Evolutionary conservation across 2,329 filamentous ascomycete genomes (phyloP), one percentile per base, ranked within the genome.

Genomic region (Colletotrichum liaoningense): DNA sequence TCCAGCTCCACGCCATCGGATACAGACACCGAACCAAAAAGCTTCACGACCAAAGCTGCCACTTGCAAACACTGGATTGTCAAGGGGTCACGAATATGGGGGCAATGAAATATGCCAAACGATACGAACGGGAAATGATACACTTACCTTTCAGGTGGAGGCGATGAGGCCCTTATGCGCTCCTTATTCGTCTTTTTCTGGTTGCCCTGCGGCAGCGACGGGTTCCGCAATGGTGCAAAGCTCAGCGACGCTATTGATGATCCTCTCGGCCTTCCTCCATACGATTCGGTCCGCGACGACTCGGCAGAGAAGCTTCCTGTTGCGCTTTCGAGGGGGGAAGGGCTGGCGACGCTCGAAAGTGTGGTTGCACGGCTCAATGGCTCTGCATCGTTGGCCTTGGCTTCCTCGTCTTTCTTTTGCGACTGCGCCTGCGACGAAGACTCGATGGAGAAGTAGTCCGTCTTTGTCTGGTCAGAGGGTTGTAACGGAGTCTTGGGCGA

Each of bases 121-220:
- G 42, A 16, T 58, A n/a, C 54, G 69, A 71, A 65, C 70, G 52
- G 58, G 55, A 67, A 42, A 28, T 12, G 30, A 26, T 65, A 55
- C 14, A 75, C 85, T 83, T 82, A 90, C 88, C 86, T 87, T 70
- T 80, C 77, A 73, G 87, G 85, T 38, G 85, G 83, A 28, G 88
- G 88, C 30, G 88, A 89, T 49, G 83, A 85, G 28, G 80, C 84
- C 67, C 85, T 80, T 59, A 85, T 84, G 28, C 86, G 83, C 63
- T 75, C 79, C 42, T 82, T 84, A 63, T 83, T 81, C 58, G 86
- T 86, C 67, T 82, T 83, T 72, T 86, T 85, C 72, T 86, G 86
- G 4, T 79, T 75, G 30, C 87, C 87, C 73, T 88, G 87, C 4
- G 87, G 87, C 22, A 89, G 79, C 24, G 81, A 80, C 4, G 85